These are phyloP conservation scores for Xylaria sp. DNA, from an alignment of 2,329 filamentous ascomycete species.

Conservation along the genomic window DNA sequence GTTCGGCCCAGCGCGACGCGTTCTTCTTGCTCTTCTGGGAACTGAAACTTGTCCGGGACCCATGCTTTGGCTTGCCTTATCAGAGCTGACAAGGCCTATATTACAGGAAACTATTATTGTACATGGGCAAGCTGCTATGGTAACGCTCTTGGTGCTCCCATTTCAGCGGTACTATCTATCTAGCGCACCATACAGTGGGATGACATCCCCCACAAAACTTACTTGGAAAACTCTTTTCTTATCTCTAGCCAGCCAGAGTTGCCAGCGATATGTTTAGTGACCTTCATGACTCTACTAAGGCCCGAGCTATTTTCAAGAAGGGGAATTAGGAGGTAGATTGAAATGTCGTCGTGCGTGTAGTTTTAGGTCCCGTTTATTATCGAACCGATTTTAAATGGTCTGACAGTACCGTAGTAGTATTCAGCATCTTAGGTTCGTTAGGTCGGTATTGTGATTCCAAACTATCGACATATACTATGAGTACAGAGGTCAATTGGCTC, in stretches of 20 bases:
- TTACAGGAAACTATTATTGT: slow-evolving; percentile 27
- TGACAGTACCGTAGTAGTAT: not conserved
- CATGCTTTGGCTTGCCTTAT: slow-evolving; percentile 26
- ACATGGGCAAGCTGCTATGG: not conserved
- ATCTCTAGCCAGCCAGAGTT: slow-evolving; percentile 31
- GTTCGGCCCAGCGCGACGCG: slow-evolving; percentile 15
- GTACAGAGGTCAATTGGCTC: not conserved
- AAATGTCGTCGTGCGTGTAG: not conserved
- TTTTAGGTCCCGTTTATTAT: not conserved
- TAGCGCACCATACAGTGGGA: slow-evolving; percentile 19
- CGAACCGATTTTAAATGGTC: not conserved
- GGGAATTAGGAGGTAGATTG: not conserved
- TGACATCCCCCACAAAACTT: slow-evolving; percentile 22
- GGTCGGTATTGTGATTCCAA: not conserved
- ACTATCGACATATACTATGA: not conserved
- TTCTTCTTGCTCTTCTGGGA: not conserved
- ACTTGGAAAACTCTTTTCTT: slow-evolving; percentile 26
- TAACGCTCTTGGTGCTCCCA: slow-evolving; percentile 11
- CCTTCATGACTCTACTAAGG: slow-evolving; percentile 2
- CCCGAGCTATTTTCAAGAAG: slow-evolving; percentile 6
- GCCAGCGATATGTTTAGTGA: not conserved
- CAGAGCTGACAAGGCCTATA: slow-evolving; percentile 30
- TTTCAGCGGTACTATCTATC: slow-evolving; percentile 8
- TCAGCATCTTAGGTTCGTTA: not conserved
- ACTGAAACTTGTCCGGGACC: slow-evolving; percentile 3